These are phyloP conservation scores for Hordeum pubiflorum DNA, from an alignment of 202 grass and related monocot species.

Conservation along the genomic window DNA sequence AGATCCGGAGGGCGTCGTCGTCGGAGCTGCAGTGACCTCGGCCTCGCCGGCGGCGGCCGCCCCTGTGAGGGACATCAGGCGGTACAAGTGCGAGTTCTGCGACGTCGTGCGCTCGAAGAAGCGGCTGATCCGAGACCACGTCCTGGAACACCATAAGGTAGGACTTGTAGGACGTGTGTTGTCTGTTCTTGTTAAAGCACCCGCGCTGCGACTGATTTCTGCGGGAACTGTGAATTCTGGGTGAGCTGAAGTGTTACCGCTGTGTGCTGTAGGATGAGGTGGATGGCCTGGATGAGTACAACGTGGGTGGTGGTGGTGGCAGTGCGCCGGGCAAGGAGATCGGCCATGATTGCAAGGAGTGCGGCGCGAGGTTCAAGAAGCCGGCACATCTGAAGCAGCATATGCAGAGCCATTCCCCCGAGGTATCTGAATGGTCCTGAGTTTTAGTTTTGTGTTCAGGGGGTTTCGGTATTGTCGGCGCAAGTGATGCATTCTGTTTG, in stretches of 20 bases:
- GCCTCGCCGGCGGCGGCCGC: neutral
- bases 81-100: slow-evolving; percentile 71
- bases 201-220: neutral
- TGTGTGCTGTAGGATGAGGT: slow-evolving; percentile 41
- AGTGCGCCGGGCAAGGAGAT: neutral
- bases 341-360: slow-evolving; percentile 46
- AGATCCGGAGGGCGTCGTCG: neutral
- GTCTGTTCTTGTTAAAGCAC: neutral
- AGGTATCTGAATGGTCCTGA: slow-evolving; percentile 30
- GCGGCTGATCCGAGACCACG: slow-evolving; percentile 50
- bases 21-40: neutral
- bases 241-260: neutral
- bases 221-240: neutral
- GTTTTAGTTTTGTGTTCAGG: neutral
- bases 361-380: slow-evolving; percentile 61
- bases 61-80: slow-evolving; percentile 39
- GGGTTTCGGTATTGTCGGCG: neutral
- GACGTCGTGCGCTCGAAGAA: slow-evolving; percentile 71
- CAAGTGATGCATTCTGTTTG: neutral
- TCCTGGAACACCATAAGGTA: slow-evolving; percentile 54
- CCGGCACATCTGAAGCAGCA: slow-evolving; percentile 85
- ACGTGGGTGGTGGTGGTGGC: neutral
- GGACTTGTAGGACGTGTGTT: neutral
- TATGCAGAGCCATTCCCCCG: slow-evolving; percentile 64
- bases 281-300: slow-evolving; percentile 8